Evolutionary conservation across 2,329 filamentous ascomycete genomes (phyloP).

Genomic region (Apiospora koreana): DNA sequence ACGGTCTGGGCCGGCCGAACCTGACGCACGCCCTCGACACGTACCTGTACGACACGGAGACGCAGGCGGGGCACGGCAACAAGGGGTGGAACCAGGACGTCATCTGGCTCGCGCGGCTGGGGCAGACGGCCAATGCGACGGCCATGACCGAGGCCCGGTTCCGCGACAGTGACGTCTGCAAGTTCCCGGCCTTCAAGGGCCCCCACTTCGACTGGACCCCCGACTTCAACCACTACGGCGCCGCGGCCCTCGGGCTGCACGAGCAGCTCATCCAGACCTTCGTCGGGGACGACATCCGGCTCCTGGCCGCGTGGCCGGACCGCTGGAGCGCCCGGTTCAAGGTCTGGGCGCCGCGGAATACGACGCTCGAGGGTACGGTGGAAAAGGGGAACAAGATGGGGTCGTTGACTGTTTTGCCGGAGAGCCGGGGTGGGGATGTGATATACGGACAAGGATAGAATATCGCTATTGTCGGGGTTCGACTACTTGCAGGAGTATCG

Average conservation of each 20-base stretch:
- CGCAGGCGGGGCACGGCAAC: conserved; percentile 9
- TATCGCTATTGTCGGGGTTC: too few relatives aligned
- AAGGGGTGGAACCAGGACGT: conserved; percentile 12
- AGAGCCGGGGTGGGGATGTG: background rate
- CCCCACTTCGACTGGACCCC: conserved; percentile 11
- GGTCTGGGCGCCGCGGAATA: conserved; percentile 10
- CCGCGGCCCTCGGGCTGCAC: conserved; percentile 9
- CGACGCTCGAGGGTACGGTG: background rate
- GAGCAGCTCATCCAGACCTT: conserved; percentile 10
- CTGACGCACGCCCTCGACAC: conserved; percentile 10
- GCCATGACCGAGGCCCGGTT: conserved; percentile 9
- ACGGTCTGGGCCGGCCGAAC: conserved; percentile 10
- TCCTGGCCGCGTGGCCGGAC: conserved; percentile 5
- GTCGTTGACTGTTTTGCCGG: background rate
- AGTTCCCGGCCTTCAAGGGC: conserved; percentile 11
- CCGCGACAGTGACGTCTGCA: conserved; percentile 11
- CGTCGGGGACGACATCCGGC: conserved; percentile 1
- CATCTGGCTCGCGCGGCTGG: conserved; percentile 13
- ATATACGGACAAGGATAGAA: conserved; percentile 4
- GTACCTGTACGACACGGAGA: conserved; percentile 11
- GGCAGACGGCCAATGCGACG: background rate
- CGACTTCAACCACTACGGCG: conserved; percentile 8
- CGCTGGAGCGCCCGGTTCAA: conserved; percentile 7
- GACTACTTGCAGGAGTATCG: background rate
- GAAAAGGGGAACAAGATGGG: background rate